Evolutionary conservation across 345 rosid species (phyloP).

Genomic region (Turnera subulata): DNA sequence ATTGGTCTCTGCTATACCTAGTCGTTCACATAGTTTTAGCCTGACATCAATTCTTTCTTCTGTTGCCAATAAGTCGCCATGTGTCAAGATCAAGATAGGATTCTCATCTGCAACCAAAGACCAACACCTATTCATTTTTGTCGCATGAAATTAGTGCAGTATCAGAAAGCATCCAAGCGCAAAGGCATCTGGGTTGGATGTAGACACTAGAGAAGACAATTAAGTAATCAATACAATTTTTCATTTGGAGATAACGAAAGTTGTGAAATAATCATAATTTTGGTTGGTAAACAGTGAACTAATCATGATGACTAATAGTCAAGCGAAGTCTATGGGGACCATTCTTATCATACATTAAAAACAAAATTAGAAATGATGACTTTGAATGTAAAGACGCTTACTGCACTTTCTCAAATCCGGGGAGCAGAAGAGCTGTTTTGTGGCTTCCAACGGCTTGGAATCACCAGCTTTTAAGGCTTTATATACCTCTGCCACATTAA

Average conservation of each 20-base stretch:
- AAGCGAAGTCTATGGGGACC: no score
- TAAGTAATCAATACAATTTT: neutral
- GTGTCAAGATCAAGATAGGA: constrained; percentile 49
- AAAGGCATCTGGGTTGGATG: no score
- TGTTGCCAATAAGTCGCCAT: constrained; percentile 43
- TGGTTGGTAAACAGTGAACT: no score
- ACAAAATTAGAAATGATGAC: no score
- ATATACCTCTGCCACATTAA: constrained; percentile 41
- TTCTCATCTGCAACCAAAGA: constrained; percentile 41
- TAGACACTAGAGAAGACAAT: neutral
- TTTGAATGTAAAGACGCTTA: constrained; percentile 27
- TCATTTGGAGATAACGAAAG: no score
- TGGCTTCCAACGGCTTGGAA: constrained; percentile 38
- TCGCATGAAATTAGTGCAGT: no score
- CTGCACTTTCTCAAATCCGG: constrained; percentile 45
- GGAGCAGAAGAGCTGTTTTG: constrained; percentile 37
- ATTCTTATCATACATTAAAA: no score
- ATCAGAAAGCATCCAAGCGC: no score
- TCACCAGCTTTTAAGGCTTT: constrained; percentile 40
- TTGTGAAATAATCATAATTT: no score
- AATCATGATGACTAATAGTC: no score
- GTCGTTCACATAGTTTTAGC: constrained; percentile 39
- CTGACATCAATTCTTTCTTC: constrained; percentile 52
- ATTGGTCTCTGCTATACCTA: constrained; percentile 34
- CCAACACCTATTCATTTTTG: neutral